A percentile compares a stretch with the other conserved stretches of the same genome.
phyloP scores from a whole-genome alignment of 2,329 filamentous ascomycete genomes.

The Penicillium glabrum region DNA sequence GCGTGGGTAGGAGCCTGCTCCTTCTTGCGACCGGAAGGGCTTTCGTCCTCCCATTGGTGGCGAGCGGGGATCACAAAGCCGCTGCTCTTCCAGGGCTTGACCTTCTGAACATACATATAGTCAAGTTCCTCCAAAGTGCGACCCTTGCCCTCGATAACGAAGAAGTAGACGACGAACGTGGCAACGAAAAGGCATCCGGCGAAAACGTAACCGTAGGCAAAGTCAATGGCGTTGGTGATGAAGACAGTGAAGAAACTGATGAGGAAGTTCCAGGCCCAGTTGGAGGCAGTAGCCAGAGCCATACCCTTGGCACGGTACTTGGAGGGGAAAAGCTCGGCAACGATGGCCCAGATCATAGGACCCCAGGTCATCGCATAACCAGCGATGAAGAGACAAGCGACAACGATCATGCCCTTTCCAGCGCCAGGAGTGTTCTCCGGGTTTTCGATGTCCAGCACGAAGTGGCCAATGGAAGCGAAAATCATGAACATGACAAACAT shows the following conservation, averaged over 20 bases:
- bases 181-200: constrained; percentile 68
- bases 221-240: constrained; percentile 70
- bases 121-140: constrained; percentile 74
- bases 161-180: constrained; percentile 66
- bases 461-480: constrained; percentile 59
- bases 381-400: constrained; percentile 71
- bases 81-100: constrained; percentile 60
- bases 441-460: constrained; percentile 36
- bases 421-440: constrained; percentile 48
- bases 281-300: constrained; percentile 75
- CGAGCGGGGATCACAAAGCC: constrained; percentile 41
- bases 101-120: constrained; percentile 66
- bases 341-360: constrained; percentile 55
- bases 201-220: constrained; percentile 74
- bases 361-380: constrained; percentile 70
- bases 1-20: constrained; percentile 24
- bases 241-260: constrained; percentile 76
- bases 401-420: constrained; percentile 68
- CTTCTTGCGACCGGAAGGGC: constrained; percentile 23
- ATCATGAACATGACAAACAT: constrained; percentile 66
- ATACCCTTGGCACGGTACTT: constrained; percentile 69
- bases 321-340: constrained; percentile 44
- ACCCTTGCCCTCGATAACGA: constrained; percentile 71
- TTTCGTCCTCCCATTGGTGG: constrained; percentile 20
- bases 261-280: constrained; percentile 74